Conservation (phyloP, 2,329 filamentous ascomycete genomes). For the Ceratocystis alfenasii region DNA sequence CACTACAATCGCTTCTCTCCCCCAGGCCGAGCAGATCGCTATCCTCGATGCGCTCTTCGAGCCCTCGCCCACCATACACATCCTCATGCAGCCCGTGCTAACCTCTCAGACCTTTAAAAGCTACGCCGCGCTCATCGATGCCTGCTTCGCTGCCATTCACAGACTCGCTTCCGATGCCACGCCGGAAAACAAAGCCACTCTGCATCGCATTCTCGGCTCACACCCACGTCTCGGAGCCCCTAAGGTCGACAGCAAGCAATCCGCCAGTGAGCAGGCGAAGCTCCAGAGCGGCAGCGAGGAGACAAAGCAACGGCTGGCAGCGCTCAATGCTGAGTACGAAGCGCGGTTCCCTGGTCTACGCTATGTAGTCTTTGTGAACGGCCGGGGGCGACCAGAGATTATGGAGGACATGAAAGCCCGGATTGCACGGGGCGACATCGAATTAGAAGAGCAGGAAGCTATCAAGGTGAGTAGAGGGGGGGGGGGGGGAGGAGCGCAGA, state of each 20-base stretch:
- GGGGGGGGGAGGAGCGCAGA: neutral
- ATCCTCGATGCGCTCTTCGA: slow-evolving; percentile 76
- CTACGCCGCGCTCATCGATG: slow-evolving; percentile 58
- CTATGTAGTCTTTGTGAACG: slow-evolving; percentile 90
- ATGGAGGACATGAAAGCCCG: slow-evolving; percentile 70
- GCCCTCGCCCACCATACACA: slow-evolving; percentile 61
- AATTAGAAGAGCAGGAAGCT: slow-evolving; percentile 57
- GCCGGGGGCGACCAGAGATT: slow-evolving; percentile 57
- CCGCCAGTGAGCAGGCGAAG: slow-evolving; percentile 68
- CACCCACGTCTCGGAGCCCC: slow-evolving; percentile 76
- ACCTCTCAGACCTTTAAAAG: slow-evolving; percentile 44
- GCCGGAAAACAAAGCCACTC: slow-evolving; percentile 36
- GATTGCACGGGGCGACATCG: slow-evolving; percentile 55
- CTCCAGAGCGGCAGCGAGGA: slow-evolving; percentile 47
- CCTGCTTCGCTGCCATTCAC: slow-evolving; percentile 49
- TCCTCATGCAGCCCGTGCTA: slow-evolving; percentile 57
- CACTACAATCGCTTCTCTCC: slow-evolving; percentile 42
- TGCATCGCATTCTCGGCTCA: slow-evolving; percentile 63
- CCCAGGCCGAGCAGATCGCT: slow-evolving; percentile 42
- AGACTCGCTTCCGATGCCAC: slow-evolving; percentile 38
- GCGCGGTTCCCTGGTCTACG: slow-evolving; percentile 65
- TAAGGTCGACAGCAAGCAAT: slow-evolving; percentile 71
- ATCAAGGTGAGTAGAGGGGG: slow-evolving; percentile 48
- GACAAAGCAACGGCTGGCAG: slow-evolving; percentile 44
- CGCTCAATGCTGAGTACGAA: slow-evolving; percentile 69